Evolutionary conservation across 306 rosid genomes (phyloP).

Genomic region (Cicer cuneatum): DNA sequence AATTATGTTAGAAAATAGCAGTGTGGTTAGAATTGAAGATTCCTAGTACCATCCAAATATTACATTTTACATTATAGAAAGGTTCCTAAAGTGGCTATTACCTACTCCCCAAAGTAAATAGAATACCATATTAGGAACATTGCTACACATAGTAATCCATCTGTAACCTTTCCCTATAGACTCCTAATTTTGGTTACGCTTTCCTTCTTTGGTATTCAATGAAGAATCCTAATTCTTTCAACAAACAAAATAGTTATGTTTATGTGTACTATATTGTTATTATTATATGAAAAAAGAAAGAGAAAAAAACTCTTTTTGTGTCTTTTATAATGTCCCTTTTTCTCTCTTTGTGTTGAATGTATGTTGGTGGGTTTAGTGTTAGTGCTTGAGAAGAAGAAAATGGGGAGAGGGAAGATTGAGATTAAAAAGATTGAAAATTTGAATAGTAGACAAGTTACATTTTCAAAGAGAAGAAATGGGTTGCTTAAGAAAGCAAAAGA

Average conservation of each 20-base stretch:
- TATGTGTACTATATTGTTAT: not conserved
- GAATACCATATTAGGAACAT: conserved; percentile 58
- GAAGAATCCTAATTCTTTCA: conserved; percentile 40
- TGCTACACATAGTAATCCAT: conserved; percentile 57
- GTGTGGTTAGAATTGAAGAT: conserved; percentile 12
- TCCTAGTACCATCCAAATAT: conserved; percentile 39
- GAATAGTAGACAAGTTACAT: conserved; percentile 80
- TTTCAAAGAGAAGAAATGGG: conserved; percentile 73
- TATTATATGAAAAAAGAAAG: not conserved
- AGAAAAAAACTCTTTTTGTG: not conserved
- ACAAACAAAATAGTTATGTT: conserved; percentile 8
- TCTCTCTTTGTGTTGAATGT: conserved; percentile 13
- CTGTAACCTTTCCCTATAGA: conserved; percentile 50
- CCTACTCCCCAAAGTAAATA: conserved; percentile 54
- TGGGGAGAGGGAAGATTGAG: conserved; percentile 85
- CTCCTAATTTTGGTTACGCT: conserved; percentile 55
- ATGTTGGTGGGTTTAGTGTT: conserved; percentile 8
- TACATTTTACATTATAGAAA: not conserved
- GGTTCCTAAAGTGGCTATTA: conserved; percentile 47
- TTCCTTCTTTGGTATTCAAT: conserved; percentile 53
- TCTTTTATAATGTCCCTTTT: conserved; percentile 10
- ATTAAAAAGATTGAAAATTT: conserved; percentile 77
- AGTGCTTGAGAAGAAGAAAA: conserved; percentile 38
- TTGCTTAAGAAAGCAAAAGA: conserved; percentile 78
- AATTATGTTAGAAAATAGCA: not conserved